These are phyloP conservation scores for Rhazya stricta DNA, from an alignment of 257 asterid species.

Conservation along the genomic window DNA sequence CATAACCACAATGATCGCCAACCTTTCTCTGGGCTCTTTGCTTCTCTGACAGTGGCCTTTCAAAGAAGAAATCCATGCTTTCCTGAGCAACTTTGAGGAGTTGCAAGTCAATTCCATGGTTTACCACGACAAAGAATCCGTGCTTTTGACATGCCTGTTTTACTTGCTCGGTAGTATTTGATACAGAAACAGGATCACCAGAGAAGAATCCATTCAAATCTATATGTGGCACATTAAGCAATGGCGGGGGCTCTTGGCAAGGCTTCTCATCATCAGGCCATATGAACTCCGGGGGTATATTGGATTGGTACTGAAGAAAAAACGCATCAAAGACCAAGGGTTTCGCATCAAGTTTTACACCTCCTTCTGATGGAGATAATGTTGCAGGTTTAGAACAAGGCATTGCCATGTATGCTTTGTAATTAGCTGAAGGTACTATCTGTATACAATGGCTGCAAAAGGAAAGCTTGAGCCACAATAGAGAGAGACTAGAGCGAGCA, in stretches of 20 bases:
- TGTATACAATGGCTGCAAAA: neutral
- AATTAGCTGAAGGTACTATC: neutral
- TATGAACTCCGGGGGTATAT: slow-evolving; percentile 64
- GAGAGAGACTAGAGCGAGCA: neutral
- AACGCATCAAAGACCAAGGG: slow-evolving; percentile 47
- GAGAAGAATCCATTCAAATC: slow-evolving; percentile 49
- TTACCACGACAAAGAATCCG: slow-evolving; percentile 57
- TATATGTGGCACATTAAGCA: slow-evolving; percentile 45
- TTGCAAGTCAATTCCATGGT: slow-evolving; percentile 56
- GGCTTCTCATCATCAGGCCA: slow-evolving; percentile 77
- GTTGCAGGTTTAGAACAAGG: neutral
- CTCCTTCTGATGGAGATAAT: slow-evolving; percentile 19
- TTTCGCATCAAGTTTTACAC: slow-evolving; percentile 7
- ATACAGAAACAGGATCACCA: slow-evolving; percentile 34
- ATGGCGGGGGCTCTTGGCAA: slow-evolving; percentile 34
- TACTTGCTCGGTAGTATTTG: slow-evolving; percentile 29
- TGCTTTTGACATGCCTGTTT: slow-evolving; percentile 56
- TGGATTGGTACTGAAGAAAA: slow-evolving; percentile 35
- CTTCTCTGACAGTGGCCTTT: slow-evolving; percentile 42
- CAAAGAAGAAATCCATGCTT: slow-evolving; percentile 39
- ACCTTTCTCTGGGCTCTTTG: slow-evolving; percentile 40
- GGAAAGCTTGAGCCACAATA: neutral
- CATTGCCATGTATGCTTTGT: slow-evolving; percentile 5
- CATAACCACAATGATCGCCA: slow-evolving; percentile 68
- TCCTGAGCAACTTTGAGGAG: slow-evolving; percentile 46